Conservation (phyloP, 306 rosid species). For the Ochetophila trinervis region DNA sequence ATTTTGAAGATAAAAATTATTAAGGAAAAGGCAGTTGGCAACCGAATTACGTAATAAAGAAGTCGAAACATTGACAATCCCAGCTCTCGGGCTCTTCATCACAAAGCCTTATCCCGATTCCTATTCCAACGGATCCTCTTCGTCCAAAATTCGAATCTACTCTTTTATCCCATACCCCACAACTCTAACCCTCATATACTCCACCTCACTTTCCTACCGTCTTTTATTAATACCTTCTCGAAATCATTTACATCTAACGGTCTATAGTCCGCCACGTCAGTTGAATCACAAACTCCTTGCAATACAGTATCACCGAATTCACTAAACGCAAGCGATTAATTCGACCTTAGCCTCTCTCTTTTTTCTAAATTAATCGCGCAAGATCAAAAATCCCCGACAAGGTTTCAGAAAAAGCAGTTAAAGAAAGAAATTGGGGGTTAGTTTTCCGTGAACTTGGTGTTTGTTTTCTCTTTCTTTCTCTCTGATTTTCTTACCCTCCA, state of each 20-base stretch:
- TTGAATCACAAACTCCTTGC: background rate
- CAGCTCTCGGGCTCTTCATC: background rate
- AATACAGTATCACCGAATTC: background rate
- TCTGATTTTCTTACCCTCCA: constrained; percentile 18
- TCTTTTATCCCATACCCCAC: background rate
- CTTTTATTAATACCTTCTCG: background rate
- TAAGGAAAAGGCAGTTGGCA: background rate
- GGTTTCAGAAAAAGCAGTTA: background rate
- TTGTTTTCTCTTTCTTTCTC: background rate
- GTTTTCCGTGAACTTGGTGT: background rate
- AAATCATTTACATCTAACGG: background rate
- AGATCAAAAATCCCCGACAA: background rate
- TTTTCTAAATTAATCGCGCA: background rate
- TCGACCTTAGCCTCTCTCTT: background rate
- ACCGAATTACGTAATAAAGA: background rate
- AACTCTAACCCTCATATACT: background rate
- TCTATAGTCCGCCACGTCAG: background rate
- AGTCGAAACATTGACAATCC: background rate
- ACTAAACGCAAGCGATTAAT: background rate
- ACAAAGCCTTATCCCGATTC: background rate
- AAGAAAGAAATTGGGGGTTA: background rate
- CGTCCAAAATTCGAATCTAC: constrained; percentile 7
- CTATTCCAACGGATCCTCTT: background rate
- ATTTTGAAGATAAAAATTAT: too few species aligned
- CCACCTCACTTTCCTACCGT: background rate